Base-by-base conservation (phyloP, 768 basidiomycete species). In the Candolleomyces aberdarensis region DNA sequence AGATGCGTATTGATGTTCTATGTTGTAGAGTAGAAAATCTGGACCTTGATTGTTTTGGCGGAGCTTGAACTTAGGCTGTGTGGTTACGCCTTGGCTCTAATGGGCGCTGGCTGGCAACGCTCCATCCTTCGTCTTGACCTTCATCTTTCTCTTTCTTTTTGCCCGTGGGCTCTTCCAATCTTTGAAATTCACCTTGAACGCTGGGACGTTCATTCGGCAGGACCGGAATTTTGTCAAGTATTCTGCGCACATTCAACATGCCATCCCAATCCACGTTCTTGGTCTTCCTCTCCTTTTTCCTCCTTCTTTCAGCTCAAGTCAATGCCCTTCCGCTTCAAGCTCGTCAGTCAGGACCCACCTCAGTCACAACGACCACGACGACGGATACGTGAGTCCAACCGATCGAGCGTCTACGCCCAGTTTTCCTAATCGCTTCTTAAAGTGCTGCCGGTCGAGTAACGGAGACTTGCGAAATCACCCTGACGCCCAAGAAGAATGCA, bases 381-480 rank as follows among this genome's bases (percentile, higher is more conserved):
- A 76, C 77, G 58, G 68, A 78, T 66, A 81, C 79, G 84, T 86
- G 73, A 71, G 83, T 65, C 59, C 63, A 29, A 26, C 11, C 40
- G 5, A 46, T 56, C 44, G 31, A n/a, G 49, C 55, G 29, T 6
- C 36, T 14, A 19, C 53, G 54, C 46, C 31, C 44, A 57, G 56
- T 48, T 51, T 63, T 57, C 13, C 39, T 66, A 62, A 51, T 62
- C 54, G 65, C 58, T 65, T 55, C 67, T 32, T 55, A 36, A 62
- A 86, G 85, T 56, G 59, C 77, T 49, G 74, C 78, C 59, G 86
- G 87, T 17, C 70, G 72, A 31, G 73, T 85, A 70, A 82, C 76
- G 46, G 77, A 85, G 74, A 85, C 79, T n/a, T 89, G 88, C 68
- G 75, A 80, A 10, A 73, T 85, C 52, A 81, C 82, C 10, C 75